A percentile compares a stretch with the other conserved stretches of the same genome.
These are phyloP conservation scores for Aspergillus cejpii DNA, from an alignment of 2,329 filamentous ascomycete species.

Conservation along the genomic window DNA sequence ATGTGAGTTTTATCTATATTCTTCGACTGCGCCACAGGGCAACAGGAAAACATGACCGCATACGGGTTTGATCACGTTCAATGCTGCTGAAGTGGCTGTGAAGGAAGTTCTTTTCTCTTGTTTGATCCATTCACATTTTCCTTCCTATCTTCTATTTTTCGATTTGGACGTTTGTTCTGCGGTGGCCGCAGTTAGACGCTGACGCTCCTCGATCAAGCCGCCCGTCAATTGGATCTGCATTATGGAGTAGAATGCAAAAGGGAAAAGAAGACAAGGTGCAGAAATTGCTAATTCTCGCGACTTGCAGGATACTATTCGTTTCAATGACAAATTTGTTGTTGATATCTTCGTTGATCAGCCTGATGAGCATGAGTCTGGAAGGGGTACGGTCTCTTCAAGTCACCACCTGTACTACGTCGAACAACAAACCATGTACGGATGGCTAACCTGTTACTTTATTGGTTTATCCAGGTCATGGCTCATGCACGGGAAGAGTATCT, in stretches of 20 bases:
- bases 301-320: conserved; percentile 50
- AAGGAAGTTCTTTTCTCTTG: background rate
- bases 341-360: conserved; percentile 53
- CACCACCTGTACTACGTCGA: too few species aligned
- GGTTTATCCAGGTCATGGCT: conserved; percentile 49
- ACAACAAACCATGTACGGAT: background rate
- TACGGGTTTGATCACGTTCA: conserved; percentile 33
- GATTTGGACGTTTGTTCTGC: background rate
- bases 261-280: background rate
- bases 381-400: conserved; percentile 34
- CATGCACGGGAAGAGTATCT: conserved; percentile 58
- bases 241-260: background rate
- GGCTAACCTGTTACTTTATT: conserved; percentile 9
- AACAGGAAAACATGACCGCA: conserved; percentile 21
- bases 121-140: background rate
- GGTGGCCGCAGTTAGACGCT: background rate
- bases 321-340: conserved; percentile 56
- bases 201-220: background rate
- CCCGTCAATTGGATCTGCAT: background rate
- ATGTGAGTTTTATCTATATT: conserved; percentile 28
- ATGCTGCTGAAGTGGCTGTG: conserved; percentile 8
- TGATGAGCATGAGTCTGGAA: conserved; percentile 54
- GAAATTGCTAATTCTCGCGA: conserved; percentile 12
- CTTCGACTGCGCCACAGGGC: conserved; percentile 22
- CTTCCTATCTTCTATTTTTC: background rate